These are phyloP conservation scores for Psidium friedrichsthalianum DNA, from an alignment of 345 rosid species.

Conservation along the genomic window DNA sequence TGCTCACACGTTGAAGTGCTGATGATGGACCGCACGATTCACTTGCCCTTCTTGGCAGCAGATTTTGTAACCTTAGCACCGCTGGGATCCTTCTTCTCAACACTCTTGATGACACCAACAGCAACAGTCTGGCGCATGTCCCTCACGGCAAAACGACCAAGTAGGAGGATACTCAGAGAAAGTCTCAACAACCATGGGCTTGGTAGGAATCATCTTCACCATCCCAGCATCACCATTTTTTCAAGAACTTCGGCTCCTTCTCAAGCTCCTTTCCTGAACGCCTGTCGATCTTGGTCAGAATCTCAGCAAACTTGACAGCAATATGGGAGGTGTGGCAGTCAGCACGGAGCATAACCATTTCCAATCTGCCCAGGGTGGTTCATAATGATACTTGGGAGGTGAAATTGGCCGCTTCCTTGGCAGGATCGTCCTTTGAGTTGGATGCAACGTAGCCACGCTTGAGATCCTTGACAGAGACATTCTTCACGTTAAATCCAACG, in stretches of 20 bases:
- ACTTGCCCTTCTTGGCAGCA: constrained; percentile 82
- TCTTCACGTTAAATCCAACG: constrained; percentile 79
- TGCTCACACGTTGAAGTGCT: not conserved
- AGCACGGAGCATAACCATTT: constrained; percentile 64
- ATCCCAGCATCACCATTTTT: constrained; percentile 81
- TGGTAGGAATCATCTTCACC: constrained; percentile 76
- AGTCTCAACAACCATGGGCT: constrained; percentile 93
- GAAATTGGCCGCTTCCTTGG: constrained; percentile 72
- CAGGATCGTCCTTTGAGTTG: constrained; percentile 83
- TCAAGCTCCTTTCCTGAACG: constrained; percentile 74
- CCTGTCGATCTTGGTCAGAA: constrained; percentile 66
- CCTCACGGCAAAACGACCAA: constrained; percentile 84
- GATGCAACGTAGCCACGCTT: constrained; percentile 80
- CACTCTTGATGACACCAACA: constrained; percentile 75
- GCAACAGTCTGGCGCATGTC: constrained; percentile 95
- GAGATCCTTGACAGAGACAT: constrained; percentile 79
- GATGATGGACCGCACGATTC: constrained; percentile 14
- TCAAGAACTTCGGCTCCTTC: constrained; percentile 82
- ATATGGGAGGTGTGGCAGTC: constrained; percentile 88
- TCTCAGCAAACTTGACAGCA: constrained; percentile 69
- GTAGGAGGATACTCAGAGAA: constrained; percentile 74
- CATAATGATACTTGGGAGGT: constrained; percentile 89
- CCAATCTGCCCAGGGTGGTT: constrained; percentile 94
- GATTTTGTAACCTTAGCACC: constrained; percentile 87
- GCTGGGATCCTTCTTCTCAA: constrained; percentile 74